Percentiles rank a stretch among this genome's conserved stretches.
Conservation (phyloP, 2,329 filamentous ascomycete species). For the Incumbomyces lentus region DNA sequence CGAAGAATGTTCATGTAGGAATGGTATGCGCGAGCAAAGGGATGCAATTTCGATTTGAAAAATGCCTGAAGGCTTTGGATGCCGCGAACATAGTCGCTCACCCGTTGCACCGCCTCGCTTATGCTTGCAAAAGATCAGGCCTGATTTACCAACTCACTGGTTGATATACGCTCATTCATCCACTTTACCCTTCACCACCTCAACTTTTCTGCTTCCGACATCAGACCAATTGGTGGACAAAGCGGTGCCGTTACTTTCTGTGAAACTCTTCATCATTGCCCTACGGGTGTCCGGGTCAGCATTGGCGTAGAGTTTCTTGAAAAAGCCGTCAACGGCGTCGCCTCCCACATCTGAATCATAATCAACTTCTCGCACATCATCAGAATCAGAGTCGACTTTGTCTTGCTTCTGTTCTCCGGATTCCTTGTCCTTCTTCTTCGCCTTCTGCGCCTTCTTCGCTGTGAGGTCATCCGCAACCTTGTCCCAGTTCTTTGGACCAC, state of each 20-base stretch:
- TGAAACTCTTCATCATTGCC: constrained; percentile 96
- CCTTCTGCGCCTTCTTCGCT: constrained; percentile 28
- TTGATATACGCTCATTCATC: background rate
- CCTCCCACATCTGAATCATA: constrained; percentile 45
- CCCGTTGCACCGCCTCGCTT: too few relatives aligned
- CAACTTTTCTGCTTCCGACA: constrained; percentile 61
- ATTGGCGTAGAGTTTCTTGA: constrained; percentile 75
- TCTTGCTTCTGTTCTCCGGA: constrained; percentile 21
- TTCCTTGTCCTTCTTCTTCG: constrained; percentile 20
- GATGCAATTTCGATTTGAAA: background rate
- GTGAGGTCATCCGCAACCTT: constrained; percentile 50
- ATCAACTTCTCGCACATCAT: constrained; percentile 38
- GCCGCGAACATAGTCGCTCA: too few relatives aligned
- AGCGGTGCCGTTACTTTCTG: constrained; percentile 85
- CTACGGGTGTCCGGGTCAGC: constrained; percentile 70
- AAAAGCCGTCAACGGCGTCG: constrained; percentile 68
- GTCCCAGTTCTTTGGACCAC: constrained; percentile 87
- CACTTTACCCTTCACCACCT: constrained; percentile 27
- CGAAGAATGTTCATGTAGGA: background rate
- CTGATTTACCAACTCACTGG: too few relatives aligned
- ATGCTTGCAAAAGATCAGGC: too few relatives aligned
- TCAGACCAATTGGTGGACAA: constrained; percentile 88
- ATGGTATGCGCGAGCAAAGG: background rate
- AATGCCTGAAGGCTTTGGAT: background rate
- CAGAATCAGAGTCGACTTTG: constrained; percentile 27